Evolutionary conservation across 129 eudicot species (phyloP).

Genomic region (Helichrysum umbraculigerum): DNA sequence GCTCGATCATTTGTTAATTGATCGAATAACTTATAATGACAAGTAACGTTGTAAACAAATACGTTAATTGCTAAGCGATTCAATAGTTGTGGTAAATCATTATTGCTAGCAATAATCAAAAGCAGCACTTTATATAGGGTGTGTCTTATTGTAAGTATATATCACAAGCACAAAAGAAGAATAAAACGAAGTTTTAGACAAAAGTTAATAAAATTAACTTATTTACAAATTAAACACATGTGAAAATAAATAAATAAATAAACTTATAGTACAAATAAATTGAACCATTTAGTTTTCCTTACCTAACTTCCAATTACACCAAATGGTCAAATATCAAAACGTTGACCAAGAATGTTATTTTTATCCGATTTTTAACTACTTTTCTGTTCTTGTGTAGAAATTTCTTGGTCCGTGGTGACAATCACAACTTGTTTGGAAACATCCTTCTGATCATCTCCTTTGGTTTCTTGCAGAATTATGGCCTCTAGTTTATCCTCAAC

Average conservation of each 20-base stretch:
- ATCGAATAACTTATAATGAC: no score
- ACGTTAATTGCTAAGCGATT: no score
- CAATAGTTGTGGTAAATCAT: no score
- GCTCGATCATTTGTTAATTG: no score
- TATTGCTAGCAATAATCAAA: no score
- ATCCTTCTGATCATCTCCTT: not conserved
- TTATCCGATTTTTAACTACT: not conserved
- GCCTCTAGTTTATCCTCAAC: conserved; percentile 39
- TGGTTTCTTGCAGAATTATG: conserved; percentile 19
- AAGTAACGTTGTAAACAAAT: no score
- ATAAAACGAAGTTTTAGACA: no score
- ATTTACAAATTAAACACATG: not conserved
- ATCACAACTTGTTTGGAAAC: conserved; percentile 8
- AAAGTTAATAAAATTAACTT: not conserved
- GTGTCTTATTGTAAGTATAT: no score
- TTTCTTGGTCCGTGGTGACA: not conserved
- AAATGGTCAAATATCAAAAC: conserved; percentile 4
- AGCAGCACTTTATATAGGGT: no score
- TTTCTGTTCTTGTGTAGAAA: not conserved
- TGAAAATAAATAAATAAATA: no score
- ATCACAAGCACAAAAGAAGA: no score
- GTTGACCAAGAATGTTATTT: conserved; percentile 11
- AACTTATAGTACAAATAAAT: not conserved
- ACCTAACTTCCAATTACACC: not conserved
- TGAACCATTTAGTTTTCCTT: not conserved